Percentiles rank a stretch among this genome's conserved stretches.
Conservation (phyloP, 2,329 filamentous ascomycete genomes). For the Claviceps cyperi region DNA sequence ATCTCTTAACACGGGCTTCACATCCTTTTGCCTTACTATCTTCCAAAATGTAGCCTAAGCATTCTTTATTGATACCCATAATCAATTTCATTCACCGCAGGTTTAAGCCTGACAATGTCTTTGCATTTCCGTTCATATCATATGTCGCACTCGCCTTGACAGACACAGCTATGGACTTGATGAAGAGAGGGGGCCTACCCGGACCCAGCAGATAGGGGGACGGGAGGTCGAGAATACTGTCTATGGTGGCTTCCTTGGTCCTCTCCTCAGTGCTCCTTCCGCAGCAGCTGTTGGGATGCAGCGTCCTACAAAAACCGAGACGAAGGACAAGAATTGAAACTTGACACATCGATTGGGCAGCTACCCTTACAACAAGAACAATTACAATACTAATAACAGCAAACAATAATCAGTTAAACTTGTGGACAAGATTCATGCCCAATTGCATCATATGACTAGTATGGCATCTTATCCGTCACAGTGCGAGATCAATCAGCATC, state of each 20-base stretch:
- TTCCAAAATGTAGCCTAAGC: background rate
- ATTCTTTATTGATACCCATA: slow-evolving; percentile 4
- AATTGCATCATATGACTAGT: slow-evolving; percentile 5
- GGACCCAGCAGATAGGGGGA: background rate
- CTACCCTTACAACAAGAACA: background rate
- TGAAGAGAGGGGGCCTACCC: background rate
- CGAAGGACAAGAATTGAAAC: background rate
- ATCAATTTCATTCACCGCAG: background rate
- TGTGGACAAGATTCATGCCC: background rate
- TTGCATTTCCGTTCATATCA: background rate
- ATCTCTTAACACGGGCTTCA: background rate
- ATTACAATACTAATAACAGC: background rate
- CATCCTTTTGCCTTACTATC: background rate
- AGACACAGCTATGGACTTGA: background rate
- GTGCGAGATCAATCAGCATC: background rate
- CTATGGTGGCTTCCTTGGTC: background rate
- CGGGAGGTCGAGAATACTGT: background rate
- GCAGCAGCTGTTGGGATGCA: background rate
- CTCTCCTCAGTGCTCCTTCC: slow-evolving; percentile 3
- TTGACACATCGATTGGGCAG: background rate
- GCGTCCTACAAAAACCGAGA: background rate
- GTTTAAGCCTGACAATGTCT: background rate
- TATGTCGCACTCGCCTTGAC: background rate
- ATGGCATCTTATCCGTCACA: slow-evolving; percentile 20
- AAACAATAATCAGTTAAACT: background rate